Percentiles rank a stretch among this genome's conserved stretches.
These are phyloP conservation scores for Boletus vinaceobasis DNA, from an alignment of 768 basidiomycete species.

Conservation along the genomic window DNA sequence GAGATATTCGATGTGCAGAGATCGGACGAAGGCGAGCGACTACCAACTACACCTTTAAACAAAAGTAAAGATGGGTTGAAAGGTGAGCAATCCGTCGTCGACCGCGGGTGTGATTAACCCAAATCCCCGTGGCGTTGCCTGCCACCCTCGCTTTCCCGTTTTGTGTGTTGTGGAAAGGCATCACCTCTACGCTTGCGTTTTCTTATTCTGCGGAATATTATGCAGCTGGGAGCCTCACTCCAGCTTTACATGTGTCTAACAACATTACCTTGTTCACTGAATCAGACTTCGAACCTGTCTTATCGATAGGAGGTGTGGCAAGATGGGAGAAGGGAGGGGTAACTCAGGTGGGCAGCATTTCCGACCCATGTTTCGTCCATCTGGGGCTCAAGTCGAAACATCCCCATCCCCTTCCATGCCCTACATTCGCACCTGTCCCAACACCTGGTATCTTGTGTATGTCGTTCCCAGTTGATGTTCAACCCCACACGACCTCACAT, in stretches of 20 bases:
- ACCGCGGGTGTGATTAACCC: not conserved
- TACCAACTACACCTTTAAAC: constrained; percentile 68
- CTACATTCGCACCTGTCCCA: not conserved
- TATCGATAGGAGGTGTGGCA: constrained; percentile 59
- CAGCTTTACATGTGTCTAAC: constrained; percentile 38
- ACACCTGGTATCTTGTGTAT: not conserved
- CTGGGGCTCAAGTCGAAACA: not conserved
- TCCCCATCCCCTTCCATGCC: not conserved
- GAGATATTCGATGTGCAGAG: constrained; percentile 75
- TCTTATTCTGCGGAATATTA: constrained; percentile 62
- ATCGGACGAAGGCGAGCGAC: constrained; percentile 71
- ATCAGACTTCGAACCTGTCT: constrained; percentile 50
- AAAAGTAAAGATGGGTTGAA: constrained; percentile 85
- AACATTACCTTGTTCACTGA: constrained; percentile 72
- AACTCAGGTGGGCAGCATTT: constrained; percentile 43
- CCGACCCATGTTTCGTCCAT: not conserved
- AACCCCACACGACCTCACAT: constrained; percentile 69
- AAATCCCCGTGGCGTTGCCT: not conserved
- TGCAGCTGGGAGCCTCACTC: constrained; percentile 74
- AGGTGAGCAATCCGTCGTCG: constrained; percentile 43
- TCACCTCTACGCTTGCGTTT: constrained; percentile 83
- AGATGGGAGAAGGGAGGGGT: constrained; percentile 35
- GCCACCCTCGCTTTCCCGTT: not conserved
- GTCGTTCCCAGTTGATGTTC: constrained; percentile 58
- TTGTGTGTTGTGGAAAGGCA: constrained; percentile 48